Conservation (phyloP, 768 basidiomycete genomes). For the Naganishia vaughanmartiniae region DNA sequence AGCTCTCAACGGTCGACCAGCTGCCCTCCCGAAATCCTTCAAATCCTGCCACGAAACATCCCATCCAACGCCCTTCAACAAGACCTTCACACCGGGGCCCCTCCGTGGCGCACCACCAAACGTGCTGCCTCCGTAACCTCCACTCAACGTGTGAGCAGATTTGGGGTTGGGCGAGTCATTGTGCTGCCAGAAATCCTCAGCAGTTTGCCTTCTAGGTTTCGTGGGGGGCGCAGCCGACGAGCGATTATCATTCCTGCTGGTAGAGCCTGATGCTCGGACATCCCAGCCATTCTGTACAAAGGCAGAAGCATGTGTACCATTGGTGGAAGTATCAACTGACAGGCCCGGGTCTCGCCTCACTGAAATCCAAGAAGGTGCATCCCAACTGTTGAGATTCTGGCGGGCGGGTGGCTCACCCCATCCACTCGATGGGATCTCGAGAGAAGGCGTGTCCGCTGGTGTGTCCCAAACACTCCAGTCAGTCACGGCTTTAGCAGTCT, state of each 20-base stretch:
- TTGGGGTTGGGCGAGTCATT: neutral
- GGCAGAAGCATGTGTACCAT: neutral
- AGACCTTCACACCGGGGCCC: constrained; percentile 58
- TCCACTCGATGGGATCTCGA: neutral
- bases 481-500: neutral
- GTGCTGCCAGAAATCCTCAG: constrained; percentile 7
- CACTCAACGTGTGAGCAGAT: no score
- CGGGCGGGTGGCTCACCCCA: neutral
- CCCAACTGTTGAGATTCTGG: neutral
- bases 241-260: neutral
- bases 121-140: no score
- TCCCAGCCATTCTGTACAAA: neutral
- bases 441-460: constrained; percentile 1
- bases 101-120: constrained; percentile 36
- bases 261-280: neutral
- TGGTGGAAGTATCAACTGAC: neutral
- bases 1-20: constrained; percentile 87
- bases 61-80: constrained; percentile 58
- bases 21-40: constrained; percentile 94
- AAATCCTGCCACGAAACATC: constrained; percentile 62
- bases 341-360: neutral
- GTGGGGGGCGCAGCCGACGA: neutral
- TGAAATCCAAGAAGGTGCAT: neutral
- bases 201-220: constrained; percentile 9
- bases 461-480: constrained; percentile 6